Evolutionary conservation across 176 grass and related monocot species (phyloP).

Genomic region (Miscanthus lutarioriparius): DNA sequence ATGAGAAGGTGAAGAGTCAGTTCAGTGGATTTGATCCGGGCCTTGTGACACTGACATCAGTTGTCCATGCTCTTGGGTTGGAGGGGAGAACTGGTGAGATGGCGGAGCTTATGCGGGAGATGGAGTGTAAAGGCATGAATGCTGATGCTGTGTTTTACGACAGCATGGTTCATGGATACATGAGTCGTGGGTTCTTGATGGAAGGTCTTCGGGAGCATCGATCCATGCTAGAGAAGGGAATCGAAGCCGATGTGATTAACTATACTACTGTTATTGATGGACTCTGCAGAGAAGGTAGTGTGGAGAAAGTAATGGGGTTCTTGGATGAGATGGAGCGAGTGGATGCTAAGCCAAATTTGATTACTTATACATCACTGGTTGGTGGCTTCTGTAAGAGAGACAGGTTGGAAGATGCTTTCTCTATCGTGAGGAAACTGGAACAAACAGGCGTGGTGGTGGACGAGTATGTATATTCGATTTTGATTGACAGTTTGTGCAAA

Average conservation of each 20-base stretch:
- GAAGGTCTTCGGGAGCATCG: conserved; percentile 58
- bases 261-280: conserved; percentile 70
- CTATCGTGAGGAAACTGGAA: conserved; percentile 57
- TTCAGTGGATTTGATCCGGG: conserved; percentile 48
- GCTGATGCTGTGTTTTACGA: conserved; percentile 57
- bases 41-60: conserved; percentile 55
- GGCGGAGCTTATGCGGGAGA: conserved; percentile 43
- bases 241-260: conserved; percentile 54
- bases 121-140: conserved; percentile 45
- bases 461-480: conserved; percentile 68
- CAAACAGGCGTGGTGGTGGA: conserved; percentile 53
- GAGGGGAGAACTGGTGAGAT: conserved; percentile 52
- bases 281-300: conserved; percentile 66
- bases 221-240: conserved; percentile 59
- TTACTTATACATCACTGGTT: conserved; percentile 76
- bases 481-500: conserved; percentile 68
- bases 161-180: conserved; percentile 60
- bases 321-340: conserved; percentile 51
- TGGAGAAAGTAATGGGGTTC: conserved; percentile 80
- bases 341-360: conserved; percentile 55
- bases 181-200: conserved; percentile 51
- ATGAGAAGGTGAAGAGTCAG: conserved; percentile 40
- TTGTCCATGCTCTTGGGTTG: conserved; percentile 45
- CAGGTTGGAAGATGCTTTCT: conserved; percentile 67
- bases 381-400: conserved; percentile 76